Conservation (phyloP, 1,284 basidiomycete genomes). For the Anthracocystis setariae region DNA sequence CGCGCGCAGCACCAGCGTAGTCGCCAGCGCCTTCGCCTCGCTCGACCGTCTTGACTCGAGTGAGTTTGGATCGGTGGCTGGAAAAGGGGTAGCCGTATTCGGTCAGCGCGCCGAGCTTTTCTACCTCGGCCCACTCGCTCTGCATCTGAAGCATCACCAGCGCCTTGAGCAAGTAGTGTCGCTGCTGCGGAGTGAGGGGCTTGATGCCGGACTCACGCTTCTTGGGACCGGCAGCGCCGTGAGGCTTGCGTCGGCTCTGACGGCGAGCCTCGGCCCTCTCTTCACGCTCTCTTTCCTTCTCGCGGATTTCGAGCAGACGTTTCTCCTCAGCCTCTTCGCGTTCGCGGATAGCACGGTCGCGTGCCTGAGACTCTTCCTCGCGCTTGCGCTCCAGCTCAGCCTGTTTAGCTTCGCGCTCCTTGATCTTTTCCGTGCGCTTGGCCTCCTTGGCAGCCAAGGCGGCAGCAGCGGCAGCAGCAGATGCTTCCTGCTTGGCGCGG, state of each 20-base stretch:
- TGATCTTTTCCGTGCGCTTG: slow-evolving; percentile 39
- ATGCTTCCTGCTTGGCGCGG: slow-evolving; percentile 42
- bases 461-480: slow-evolving; percentile 45
- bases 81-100: slow-evolving; percentile 65
- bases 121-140: slow-evolving; percentile 58
- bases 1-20: slow-evolving; percentile 50
- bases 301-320: slow-evolving; percentile 35
- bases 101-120: slow-evolving; percentile 58
- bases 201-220: slow-evolving; percentile 26
- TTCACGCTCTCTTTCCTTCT: slow-evolving; percentile 34
- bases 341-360: slow-evolving; percentile 38
- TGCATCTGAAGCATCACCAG: slow-evolving; percentile 65
- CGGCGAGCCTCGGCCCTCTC: slow-evolving; percentile 38
- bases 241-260: slow-evolving; percentile 34
- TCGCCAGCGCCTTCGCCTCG: slow-evolving; percentile 42
- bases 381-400: slow-evolving; percentile 37
- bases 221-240: slow-evolving; percentile 29
- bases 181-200: slow-evolving; percentile 58
- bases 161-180: slow-evolving; percentile 64
- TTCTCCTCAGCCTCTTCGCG: slow-evolving; percentile 42
- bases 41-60: slow-evolving; percentile 53
- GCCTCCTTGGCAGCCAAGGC: slow-evolving; percentile 47
- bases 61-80: slow-evolving; percentile 49
- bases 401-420: slow-evolving; percentile 31
- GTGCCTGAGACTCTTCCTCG: slow-evolving; percentile 36